Conservation (phyloP, 1,139 yeast genomes). For the Sugiyamaella novakii region DNA sequence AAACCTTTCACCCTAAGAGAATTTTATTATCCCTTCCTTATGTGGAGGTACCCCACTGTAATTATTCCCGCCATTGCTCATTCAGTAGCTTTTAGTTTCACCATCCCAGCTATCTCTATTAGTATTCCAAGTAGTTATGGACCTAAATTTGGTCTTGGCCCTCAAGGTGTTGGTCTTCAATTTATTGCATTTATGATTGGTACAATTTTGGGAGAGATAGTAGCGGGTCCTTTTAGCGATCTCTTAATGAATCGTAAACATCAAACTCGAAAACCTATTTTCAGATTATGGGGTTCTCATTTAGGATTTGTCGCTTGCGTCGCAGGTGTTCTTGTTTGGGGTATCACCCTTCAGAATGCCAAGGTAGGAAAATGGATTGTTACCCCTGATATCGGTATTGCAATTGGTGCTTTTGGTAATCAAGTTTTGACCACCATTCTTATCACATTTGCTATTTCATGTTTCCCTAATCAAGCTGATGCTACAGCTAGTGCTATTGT, state of each 20-base stretch:
- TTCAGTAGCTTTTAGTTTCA: conserved; percentile 35
- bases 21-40: conserved; percentile 12
- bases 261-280: conserved; percentile 26
- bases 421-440: conserved; percentile 37
- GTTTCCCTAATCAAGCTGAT: conserved; percentile 6
- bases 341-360: conserved; percentile 34
- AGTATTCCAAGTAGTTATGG: conserved; percentile 38
- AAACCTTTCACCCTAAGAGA: conserved; percentile 17
- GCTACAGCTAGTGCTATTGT: conserved; percentile 14
- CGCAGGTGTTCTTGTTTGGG: conserved; percentile 38
- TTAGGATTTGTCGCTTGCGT: conserved; percentile 34
- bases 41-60: conserved; percentile 15
- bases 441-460: conserved; percentile 33
- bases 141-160: conserved; percentile 31
- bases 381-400: conserved; percentile 37
- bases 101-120: conserved; percentile 36
- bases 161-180: conserved; percentile 38
- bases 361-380: conserved; percentile 34
- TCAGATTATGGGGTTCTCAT: conserved; percentile 37
- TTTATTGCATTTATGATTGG: conserved; percentile 38
- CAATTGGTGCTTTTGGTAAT: conserved; percentile 38
- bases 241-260: conserved; percentile 34
- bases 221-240: conserved; percentile 39
- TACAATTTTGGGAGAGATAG: conserved; percentile 36
- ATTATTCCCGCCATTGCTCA: conserved; percentile 32